Base-by-base conservation (phyloP, 1,284 basidiomycete species). In the Pyrrhoderma lamaoense region DNA sequence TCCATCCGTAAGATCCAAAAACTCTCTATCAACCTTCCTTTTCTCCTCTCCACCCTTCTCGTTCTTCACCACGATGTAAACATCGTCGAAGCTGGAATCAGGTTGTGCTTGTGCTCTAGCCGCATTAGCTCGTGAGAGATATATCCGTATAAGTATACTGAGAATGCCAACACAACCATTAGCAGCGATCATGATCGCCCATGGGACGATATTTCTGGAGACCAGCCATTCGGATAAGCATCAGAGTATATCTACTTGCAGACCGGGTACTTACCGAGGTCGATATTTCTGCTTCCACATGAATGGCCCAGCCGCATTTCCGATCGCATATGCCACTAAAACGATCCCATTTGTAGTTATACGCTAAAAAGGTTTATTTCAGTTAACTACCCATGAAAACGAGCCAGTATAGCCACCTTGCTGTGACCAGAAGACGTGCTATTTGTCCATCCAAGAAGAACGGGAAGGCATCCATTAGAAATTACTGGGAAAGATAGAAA, bases 1-100 rank as follows among this genome's bases (percentile, higher is more conserved):
- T 14, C 69, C 70, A 56, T 85, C 83, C 2, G 83, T 85, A 23
- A 85, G 67, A 62, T 85, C 83, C 46, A 85, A 71, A 73, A 85
- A 83, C 44, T 72, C 77, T 21, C 37, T 46, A 44, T 55, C 53
- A 21, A 55, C 46, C 53, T 60, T 59, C 45, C 53, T 58, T 23
- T 59, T 55, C 13, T 58, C 52, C 19, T 52, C 51, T 14, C 23
- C 42, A 35, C 61, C 58, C 16, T 56, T 55, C 43, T 59, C 61
- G 23, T 57, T 55, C 14, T 52, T 50, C 9, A 52, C 54, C 46
- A 59, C 60, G 42, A 64, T 55, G 40, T 58, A 63, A 13, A 57
- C 62, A 35, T 56, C 59, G 27, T 62, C 61, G 2, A 62, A 47
- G 9, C 40, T 11, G 5, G 38, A 14, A 8, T 40, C 16, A 7